These are phyloP conservation scores for Zygosaccharomyces sapae DNA, from an alignment of 1,139 yeast genomes.

Conservation along the genomic window DNA sequence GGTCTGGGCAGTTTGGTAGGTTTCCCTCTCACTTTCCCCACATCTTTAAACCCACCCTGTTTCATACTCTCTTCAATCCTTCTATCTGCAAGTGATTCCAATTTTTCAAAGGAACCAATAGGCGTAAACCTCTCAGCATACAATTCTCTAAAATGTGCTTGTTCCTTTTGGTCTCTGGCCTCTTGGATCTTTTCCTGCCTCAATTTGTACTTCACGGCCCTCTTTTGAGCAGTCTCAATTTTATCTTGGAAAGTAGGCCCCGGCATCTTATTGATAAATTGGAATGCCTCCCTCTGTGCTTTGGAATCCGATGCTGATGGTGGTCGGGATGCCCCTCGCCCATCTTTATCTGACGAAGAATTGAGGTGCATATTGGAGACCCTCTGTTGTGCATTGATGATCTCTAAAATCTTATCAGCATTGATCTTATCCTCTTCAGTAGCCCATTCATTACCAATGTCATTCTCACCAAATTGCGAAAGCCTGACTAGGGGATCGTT, in stretches of 20 bases:
- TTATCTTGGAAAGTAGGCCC: constrained; percentile 38
- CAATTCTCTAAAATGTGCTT: constrained; percentile 49
- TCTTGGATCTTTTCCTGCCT: constrained; percentile 38
- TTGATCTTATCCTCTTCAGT: constrained; percentile 33
- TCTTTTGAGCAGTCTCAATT: constrained; percentile 58
- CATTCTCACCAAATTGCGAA: constrained; percentile 2
- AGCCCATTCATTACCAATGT: constrained; percentile 23
- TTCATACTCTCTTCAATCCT: constrained; percentile 69
- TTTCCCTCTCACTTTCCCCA: constrained; percentile 57
- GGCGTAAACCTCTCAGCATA: constrained; percentile 58
- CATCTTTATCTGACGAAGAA: background rate
- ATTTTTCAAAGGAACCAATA: constrained; percentile 44
- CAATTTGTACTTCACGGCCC: constrained; percentile 59
- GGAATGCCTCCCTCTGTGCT: constrained; percentile 18
- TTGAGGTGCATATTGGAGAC: constrained; percentile 5
- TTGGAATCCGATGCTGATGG: constrained; percentile 2
- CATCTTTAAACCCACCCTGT: constrained; percentile 62
- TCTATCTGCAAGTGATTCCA: constrained; percentile 67
- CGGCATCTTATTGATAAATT: constrained; percentile 43
- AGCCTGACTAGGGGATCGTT: constrained; percentile 18
- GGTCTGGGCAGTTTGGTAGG: constrained; percentile 47
- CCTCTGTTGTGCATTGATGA: constrained; percentile 49
- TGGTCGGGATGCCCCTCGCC: background rate
- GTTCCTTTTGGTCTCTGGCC: constrained; percentile 41
- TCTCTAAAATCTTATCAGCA: constrained; percentile 40